Percentiles rank a stretch among this genome's conserved stretches.
Conservation (phyloP, 1,139 yeast species). For the Hansenula sp. region DNA sequence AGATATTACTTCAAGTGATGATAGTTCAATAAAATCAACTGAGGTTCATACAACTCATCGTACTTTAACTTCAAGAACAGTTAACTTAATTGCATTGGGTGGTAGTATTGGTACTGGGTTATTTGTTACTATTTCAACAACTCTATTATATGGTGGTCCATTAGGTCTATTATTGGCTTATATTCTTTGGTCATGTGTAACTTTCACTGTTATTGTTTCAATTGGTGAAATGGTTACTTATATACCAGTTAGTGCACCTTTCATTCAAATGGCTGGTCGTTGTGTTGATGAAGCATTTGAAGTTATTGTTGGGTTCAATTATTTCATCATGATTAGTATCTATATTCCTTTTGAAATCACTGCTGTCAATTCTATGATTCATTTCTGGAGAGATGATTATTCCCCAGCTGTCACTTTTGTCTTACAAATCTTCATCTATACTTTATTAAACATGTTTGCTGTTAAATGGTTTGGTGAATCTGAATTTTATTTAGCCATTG, state of each 20-base stretch:
- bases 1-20: background rate
- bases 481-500: slow-evolving; percentile 40
- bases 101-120: slow-evolving; percentile 54
- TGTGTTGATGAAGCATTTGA: slow-evolving; percentile 63
- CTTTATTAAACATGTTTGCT: slow-evolving; percentile 38
- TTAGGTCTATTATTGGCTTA: slow-evolving; percentile 63
- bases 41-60: slow-evolving; percentile 22
- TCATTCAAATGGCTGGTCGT: slow-evolving; percentile 42
- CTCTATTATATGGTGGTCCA: slow-evolving; percentile 61
- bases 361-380: slow-evolving; percentile 56
- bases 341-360: slow-evolving; percentile 71
- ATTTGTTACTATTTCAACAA: slow-evolving; percentile 59
- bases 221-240: slow-evolving; percentile 77
- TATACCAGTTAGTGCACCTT: slow-evolving; percentile 59
- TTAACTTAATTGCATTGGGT: slow-evolving; percentile 52
- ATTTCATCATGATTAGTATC: slow-evolving; percentile 62
- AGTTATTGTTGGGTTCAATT: slow-evolving; percentile 71
- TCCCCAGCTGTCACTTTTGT: slow-evolving; percentile 49
- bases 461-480: slow-evolving; percentile 46
- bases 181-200: slow-evolving; percentile 41
- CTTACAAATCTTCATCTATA: slow-evolving; percentile 40
- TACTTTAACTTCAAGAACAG: slow-evolving; percentile 42
- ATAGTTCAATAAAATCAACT: background rate
- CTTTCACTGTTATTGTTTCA: slow-evolving; percentile 58
- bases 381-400: slow-evolving; percentile 47